Evolutionary conservation across 148 eudicot genomes (phyloP), one percentile per base, ranked within the genome.

Genomic region (Dysphania ambrosioides): DNA sequence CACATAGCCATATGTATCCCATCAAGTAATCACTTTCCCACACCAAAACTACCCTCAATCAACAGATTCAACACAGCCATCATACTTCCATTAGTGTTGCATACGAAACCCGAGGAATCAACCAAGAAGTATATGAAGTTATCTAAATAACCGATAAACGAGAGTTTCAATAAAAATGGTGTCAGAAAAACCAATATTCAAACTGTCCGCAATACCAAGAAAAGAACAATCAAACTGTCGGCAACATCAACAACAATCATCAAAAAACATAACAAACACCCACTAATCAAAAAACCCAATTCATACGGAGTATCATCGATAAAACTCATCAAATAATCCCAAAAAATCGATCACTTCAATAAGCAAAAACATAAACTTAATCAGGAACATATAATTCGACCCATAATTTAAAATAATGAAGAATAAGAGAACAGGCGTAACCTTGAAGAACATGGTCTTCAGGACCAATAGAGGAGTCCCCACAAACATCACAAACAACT

Each of bases 401-500:
- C 21, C 18, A 73, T 5, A 32, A 31, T n/a, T 67, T n/a, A 58
- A 3, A 75, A 53, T 38, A 72, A 24, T 19, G 26, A 63, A 15
- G 13, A 61, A n/a, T n/a, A n/a, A 55, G 30, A 29, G 23, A 21
- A 58, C 31, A 73, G 3, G 3, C 16, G 47, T 4, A 9, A 85
- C 98, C 98, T 87, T 87, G 75, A 49, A 95, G 72, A 80, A 90
- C 83, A 73, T 90, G 97, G 44, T 95, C 98, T 85, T 95, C 97
- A 55, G 98, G 98, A 44, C 98, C 97, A 67, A 95, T 81, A 18
- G 98, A 90, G 66, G 91, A 88, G 78, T 95, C 98, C 1, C 84
- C 97, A 66, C 98, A 95, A 21, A 95, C 96, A 79, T 95, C 98
- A 56, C 97, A 95, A 44, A 95, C 92, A 75, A 95, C 97, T 68